Conservation (phyloP, 2,329 filamentous ascomycete genomes). For the Colletotrichum higginsianum region DNA sequence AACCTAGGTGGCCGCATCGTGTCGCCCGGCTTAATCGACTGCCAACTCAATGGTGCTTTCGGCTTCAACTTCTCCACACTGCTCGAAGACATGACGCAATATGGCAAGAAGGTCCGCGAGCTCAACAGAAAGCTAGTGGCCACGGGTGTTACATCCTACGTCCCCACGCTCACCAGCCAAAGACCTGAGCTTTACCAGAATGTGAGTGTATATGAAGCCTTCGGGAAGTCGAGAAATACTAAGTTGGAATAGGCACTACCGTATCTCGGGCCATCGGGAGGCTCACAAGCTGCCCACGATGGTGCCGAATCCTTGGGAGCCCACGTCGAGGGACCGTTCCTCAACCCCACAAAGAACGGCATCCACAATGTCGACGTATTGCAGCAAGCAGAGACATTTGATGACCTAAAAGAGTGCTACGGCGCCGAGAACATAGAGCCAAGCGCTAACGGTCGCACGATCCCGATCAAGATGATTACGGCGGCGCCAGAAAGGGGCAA, state of each 20-base stretch:
- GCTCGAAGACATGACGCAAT: slow-evolving; percentile 77
- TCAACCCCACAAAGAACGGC: slow-evolving; percentile 86
- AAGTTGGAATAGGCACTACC: slow-evolving; percentile 71
- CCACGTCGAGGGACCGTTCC: slow-evolving; percentile 92
- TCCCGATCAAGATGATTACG: slow-evolving; percentile 83
- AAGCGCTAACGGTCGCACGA: slow-evolving; percentile 48
- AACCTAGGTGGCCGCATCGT: slow-evolving; percentile 88
- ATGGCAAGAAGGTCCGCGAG: slow-evolving; percentile 79
- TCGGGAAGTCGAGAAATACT: background rate
- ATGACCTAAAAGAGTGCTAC: slow-evolving; percentile 80
- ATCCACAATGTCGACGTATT: slow-evolving; percentile 85
- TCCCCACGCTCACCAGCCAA: slow-evolving; percentile 89
- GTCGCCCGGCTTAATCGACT: slow-evolving; percentile 89
- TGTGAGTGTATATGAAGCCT: slow-evolving; percentile 55
- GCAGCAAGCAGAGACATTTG: slow-evolving; percentile 72
- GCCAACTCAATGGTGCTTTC: slow-evolving; percentile 92
- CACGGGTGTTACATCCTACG: slow-evolving; percentile 89
- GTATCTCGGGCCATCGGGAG: slow-evolving; percentile 81
- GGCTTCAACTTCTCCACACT: slow-evolving; percentile 92
- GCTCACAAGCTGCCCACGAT: slow-evolving; percentile 70
- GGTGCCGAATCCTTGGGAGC: slow-evolving; percentile 91
- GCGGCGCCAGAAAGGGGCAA: slow-evolving; percentile 85
- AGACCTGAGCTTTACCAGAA: slow-evolving; percentile 85
- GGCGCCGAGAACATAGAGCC: slow-evolving; percentile 76
- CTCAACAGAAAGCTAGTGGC: slow-evolving; percentile 80